These are phyloP conservation scores for Colletotrichum sp. DNA, from an alignment of 2,329 filamentous ascomycete species.

Conservation along the genomic window DNA sequence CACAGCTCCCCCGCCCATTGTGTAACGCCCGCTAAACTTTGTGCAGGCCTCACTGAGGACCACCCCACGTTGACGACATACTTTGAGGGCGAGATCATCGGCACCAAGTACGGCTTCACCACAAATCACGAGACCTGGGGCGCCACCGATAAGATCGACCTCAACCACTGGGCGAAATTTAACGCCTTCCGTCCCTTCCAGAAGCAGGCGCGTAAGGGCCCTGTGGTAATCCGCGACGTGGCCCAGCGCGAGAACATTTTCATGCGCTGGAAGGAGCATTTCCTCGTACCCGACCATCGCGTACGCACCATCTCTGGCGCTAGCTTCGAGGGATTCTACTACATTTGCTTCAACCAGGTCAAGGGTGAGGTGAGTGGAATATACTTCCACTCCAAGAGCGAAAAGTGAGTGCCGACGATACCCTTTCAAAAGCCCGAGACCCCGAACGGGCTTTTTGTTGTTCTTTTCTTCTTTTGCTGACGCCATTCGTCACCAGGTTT, in stretches of 20 bases:
- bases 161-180: constrained; percentile 93
- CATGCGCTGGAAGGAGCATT: constrained; percentile 99
- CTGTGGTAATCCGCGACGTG: constrained; percentile 68
- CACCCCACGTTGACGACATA: constrained; percentile 98
- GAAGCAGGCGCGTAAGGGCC: constrained; percentile 62
- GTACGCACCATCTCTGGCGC: constrained; percentile 91
- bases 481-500: constrained; percentile 62
- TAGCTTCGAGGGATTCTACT: constrained; percentile 98
- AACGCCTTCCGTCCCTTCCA: constrained; percentile 80
- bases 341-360: constrained; percentile 97
- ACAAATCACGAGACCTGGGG: constrained; percentile 92
- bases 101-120: constrained; percentile 90
- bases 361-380: constrained; percentile 88
- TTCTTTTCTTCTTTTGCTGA: not conserved
- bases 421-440: not conserved
- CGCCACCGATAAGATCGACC: constrained; percentile 87
- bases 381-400: constrained; percentile 97
- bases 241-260: constrained; percentile 88
- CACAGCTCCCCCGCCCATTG: constrained; percentile 18
- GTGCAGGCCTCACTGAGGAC: constrained; percentile 85
- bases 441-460: not conserved
- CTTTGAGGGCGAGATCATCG: constrained; percentile 98
- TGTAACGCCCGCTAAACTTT: constrained; percentile 1
- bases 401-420: constrained; percentile 72
- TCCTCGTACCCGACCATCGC: constrained; percentile 92